Conservation (phyloP, 768 basidiomycete genomes). For the Calocybe gangraenosa region DNA sequence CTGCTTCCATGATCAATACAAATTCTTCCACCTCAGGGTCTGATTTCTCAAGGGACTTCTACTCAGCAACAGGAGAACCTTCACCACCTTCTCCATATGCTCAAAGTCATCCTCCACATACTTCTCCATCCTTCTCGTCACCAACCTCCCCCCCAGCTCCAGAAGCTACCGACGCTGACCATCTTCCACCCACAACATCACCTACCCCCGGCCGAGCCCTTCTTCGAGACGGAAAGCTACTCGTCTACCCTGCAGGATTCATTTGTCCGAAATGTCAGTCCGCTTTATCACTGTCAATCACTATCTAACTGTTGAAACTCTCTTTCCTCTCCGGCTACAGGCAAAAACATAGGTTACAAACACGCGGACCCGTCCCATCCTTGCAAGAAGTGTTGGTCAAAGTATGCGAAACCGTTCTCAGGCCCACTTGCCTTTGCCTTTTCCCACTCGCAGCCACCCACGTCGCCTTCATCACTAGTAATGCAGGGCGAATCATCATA, state of each 20-base stretch:
- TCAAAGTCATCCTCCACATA: too few relatives aligned
- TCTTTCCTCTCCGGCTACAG: constrained; percentile 40
- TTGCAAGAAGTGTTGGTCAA: constrained; percentile 73
- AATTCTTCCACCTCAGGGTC: constrained; percentile 24
- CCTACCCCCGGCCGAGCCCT: constrained; percentile 69
- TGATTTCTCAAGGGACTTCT: constrained; percentile 64
- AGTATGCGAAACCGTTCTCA: constrained; percentile 55
- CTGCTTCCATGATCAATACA: constrained; percentile 16
- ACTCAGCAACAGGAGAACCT: constrained; percentile 25
- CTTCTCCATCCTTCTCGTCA: neutral
- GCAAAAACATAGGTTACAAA: constrained; percentile 74
- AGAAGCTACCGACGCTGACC: neutral
- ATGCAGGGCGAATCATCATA: too few relatives aligned
- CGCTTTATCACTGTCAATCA: too few relatives aligned
- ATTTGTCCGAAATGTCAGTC: constrained; percentile 62
- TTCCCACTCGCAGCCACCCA: constrained; percentile 13
- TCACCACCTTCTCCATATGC: too few relatives aligned
- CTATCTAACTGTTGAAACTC: too few relatives aligned
- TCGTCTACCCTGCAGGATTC: constrained; percentile 67
- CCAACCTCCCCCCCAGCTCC: neutral
- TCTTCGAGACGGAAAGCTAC: constrained; percentile 51
- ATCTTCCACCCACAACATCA: constrained; percentile 46
- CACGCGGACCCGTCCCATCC: constrained; percentile 60
- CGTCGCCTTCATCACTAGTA: too few relatives aligned
- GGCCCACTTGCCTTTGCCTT: constrained; percentile 56